phyloP scores from a whole-genome alignment of 2,329 filamentous ascomycete genomes.

The Pyricularia pennisetigena region DNA sequence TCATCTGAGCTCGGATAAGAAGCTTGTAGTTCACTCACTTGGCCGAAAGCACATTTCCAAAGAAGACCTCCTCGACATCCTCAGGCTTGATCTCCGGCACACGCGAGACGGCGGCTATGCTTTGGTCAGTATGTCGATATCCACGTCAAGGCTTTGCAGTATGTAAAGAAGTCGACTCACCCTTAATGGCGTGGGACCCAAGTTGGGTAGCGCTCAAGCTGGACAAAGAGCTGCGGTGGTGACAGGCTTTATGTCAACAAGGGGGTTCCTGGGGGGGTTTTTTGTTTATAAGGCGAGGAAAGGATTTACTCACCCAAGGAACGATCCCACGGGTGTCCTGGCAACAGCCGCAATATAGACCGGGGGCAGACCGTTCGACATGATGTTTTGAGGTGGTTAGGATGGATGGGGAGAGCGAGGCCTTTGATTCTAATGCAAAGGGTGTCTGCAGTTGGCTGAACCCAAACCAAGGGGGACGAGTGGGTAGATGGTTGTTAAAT shows the following conservation, averaged over 20 bases:
- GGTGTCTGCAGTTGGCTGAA: neutral
- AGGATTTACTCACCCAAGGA: constrained; percentile 64
- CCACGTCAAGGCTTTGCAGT: neutral
- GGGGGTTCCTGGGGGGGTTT: neutral
- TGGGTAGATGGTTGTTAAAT: neutral
- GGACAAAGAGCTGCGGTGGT: constrained; percentile 62
- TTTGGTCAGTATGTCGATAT: neutral
- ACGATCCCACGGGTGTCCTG: constrained; percentile 86
- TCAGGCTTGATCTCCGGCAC: constrained; percentile 78
- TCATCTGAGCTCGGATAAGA: neutral
- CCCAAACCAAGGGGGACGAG: neutral
- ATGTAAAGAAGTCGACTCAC: constrained; percentile 34
- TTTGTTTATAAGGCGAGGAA: neutral
- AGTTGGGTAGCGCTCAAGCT: constrained; percentile 80
- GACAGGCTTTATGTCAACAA: neutral
- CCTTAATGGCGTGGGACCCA: constrained; percentile 86
- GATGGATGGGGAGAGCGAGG: neutral
- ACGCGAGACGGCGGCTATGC: constrained; percentile 66
- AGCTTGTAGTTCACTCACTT: constrained; percentile 48
- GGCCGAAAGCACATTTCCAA: constrained; percentile 95
- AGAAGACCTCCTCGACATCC: constrained; percentile 92
- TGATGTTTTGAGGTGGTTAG: constrained; percentile 26
- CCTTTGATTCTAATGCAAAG: neutral
- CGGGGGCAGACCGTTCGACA: constrained; percentile 66
- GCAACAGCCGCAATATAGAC: constrained; percentile 94